These are phyloP conservation scores for Xylogone sp. DNA, from an alignment of 2,329 filamentous ascomycete species.

Conservation along the genomic window DNA sequence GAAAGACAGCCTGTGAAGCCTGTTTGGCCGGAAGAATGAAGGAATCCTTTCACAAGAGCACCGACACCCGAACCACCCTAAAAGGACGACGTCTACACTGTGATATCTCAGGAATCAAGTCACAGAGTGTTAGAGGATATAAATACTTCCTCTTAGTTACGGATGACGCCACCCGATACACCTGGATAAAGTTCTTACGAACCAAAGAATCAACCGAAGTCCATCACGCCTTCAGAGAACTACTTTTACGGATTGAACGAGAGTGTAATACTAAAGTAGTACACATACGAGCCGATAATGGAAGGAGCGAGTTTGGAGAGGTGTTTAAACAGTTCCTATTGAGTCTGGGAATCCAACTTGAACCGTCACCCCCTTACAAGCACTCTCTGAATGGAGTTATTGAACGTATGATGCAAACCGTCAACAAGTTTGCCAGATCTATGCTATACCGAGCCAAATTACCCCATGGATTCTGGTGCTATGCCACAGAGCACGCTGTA, in stretches of 20 bases:
- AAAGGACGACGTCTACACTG: neutral
- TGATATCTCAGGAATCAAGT: neutral
- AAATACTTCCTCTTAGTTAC: neutral
- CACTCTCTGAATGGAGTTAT: neutral
- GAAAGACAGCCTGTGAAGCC: neutral
- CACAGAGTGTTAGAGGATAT: neutral
- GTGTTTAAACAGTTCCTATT: neutral
- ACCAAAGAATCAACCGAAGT: neutral
- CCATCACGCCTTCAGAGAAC: neutral
- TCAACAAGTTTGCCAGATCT: neutral
- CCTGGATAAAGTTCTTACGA: neutral
- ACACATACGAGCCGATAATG: neutral
- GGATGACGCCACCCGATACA: neutral
- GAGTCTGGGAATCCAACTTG: neutral
- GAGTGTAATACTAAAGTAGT: neutral
- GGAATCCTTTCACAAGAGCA: neutral
- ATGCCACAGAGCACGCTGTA: neutral
- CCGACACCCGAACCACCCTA: neutral
- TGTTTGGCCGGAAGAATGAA: neutral
- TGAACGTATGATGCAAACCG: neutral
- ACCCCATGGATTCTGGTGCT: neutral
- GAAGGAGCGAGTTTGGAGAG: neutral
- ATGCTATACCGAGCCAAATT: neutral
- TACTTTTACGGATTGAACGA: neutral
- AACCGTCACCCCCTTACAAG: neutral